Evolutionary conservation across 169 alveolate genomes (phyloP), one percentile per base, ranked within the genome.

Genomic region (Plasmodium gonderi): DNA sequence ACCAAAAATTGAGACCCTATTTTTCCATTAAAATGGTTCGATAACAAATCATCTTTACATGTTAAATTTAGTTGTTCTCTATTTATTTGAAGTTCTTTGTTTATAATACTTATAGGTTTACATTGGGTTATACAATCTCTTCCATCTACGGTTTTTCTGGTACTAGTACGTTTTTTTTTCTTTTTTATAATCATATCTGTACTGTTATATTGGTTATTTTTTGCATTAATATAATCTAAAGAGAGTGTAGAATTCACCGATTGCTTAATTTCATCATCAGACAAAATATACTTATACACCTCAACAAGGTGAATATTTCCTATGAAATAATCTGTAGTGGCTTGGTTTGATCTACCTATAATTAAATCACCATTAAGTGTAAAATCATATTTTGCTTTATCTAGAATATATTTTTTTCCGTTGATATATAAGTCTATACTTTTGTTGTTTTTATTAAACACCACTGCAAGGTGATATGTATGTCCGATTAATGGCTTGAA

Each of bases 1-100:
- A 93, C 96, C 77, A 94, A 80, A 90, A 95, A 94, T 64, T 91
- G 92, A 42, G 95, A 54, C 12, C 97, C 97, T 3, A 93, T 94
- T 31, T 95, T 93, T 23, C 97, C 96, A 75, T 94, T 94, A 76
- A 95, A 94, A 9, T 79, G 91, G 33, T 91, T 81, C 3, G 80
- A 72, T 14, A 82, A 64, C 31, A 91, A 64, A 78, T 81, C 79
- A 87, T 87, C 90, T 40, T 51, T 12, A 33, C 93, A 87, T 29
- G 68, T 54, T 77, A 87, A 42, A 38, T 87, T 64, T 33, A 87
- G 23, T 87, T 76, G 49, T 36, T 87, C 80, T n/a, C 74, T 44
- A 87, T 87, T 87, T 38, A 74, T 44, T 87, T 87, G 93, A 75
- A 87, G 29, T 17, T 77, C 74, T 79, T 87, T 87, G 47, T 87